Percentiles rank a stretch among this genome's conserved stretches.
Evolutionary conservation across 106 monocot genomes (phyloP).

Genomic region (Posidonia australis): DNA sequence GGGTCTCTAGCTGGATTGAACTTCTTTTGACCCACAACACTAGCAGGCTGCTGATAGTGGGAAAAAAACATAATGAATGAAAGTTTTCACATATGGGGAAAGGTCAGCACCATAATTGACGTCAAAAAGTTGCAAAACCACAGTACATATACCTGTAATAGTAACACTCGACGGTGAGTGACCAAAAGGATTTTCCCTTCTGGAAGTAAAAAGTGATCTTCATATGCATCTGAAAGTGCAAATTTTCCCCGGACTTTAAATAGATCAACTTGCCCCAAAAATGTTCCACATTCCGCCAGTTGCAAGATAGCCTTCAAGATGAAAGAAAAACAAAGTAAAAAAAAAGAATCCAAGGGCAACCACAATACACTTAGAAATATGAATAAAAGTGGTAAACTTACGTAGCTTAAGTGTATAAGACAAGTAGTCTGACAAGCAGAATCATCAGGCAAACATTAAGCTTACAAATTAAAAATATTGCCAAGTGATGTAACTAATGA

Average conservation of each 20-base stretch:
- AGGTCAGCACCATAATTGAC: neutral
- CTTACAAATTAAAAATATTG: no score
- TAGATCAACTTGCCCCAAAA: slow-evolving; percentile 93
- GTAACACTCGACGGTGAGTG: slow-evolving; percentile 73
- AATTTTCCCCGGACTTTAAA: slow-evolving; percentile 95
- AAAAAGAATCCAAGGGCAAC: no score
- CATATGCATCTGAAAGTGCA: slow-evolving; percentile 95
- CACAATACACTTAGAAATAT: no score
- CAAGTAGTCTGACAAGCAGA: no score
- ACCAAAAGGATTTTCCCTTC: slow-evolving; percentile 77
- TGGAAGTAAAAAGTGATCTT: slow-evolving; percentile 86
- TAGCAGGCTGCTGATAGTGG: slow-evolving; percentile 54
- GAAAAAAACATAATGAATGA: neutral
- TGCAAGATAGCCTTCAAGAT: slow-evolving; percentile 74
- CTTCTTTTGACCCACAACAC: slow-evolving; percentile 60
- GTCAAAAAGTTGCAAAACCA: neutral
- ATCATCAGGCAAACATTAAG: no score
- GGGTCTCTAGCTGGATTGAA: slow-evolving; percentile 89
- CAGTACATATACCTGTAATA: slow-evolving; percentile 58
- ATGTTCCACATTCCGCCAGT: slow-evolving; percentile 85
- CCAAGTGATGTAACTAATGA: no score
- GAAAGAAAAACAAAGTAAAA: neutral
- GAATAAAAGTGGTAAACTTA: no score
- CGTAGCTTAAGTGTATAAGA: no score
- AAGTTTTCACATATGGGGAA: neutral